phyloP scores from a whole-genome alignment of 2,329 filamentous ascomycete species.

The Talaromyces sp. region DNA sequence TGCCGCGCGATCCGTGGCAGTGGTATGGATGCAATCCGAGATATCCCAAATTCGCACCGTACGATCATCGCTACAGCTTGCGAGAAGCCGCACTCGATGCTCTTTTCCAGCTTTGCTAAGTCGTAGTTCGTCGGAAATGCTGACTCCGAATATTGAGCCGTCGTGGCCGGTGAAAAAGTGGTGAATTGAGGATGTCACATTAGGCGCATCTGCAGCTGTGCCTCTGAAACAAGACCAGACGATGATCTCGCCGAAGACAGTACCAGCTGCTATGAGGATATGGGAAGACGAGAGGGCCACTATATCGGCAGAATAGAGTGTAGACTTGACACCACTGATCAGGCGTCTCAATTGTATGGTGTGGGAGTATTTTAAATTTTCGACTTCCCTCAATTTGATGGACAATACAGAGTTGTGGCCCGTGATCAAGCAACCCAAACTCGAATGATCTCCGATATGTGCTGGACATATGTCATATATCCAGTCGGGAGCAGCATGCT shows the following conservation, averaged over 20 bases:
- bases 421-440: slow-evolving; percentile 64
- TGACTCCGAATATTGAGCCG: slow-evolving; percentile 88
- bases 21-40: slow-evolving; percentile 47
- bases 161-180: slow-evolving; percentile 69
- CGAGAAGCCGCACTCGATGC: slow-evolving; percentile 60
- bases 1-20: slow-evolving; percentile 30
- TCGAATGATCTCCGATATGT: slow-evolving; percentile 24
- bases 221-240: slow-evolving; percentile 69
- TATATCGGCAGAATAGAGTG: slow-evolving; percentile 81
- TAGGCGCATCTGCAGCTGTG: slow-evolving; percentile 4
- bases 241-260: slow-evolving; percentile 90
- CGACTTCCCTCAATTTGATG: slow-evolving; percentile 33
- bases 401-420: slow-evolving; percentile 79
- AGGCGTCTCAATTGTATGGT: slow-evolving; percentile 34
- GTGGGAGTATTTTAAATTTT: slow-evolving; percentile 20
- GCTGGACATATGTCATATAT: slow-evolving; percentile 62
- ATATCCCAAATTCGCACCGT: slow-evolving; percentile 88
- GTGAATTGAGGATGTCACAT: slow-evolving; percentile 44
- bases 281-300: slow-evolving; percentile 56
- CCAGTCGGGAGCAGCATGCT: slow-evolving; percentile 65
- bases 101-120: slow-evolving; percentile 39
- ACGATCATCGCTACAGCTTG: slow-evolving; percentile 91
- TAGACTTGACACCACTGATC: slow-evolving; percentile 64
- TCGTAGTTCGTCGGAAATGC: slow-evolving; percentile 59
- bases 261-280: slow-evolving; percentile 79